These are phyloP conservation scores for Wickerhamomyces hampshirensis DNA, from an alignment of 805 yeast species.

Conservation along the genomic window DNA sequence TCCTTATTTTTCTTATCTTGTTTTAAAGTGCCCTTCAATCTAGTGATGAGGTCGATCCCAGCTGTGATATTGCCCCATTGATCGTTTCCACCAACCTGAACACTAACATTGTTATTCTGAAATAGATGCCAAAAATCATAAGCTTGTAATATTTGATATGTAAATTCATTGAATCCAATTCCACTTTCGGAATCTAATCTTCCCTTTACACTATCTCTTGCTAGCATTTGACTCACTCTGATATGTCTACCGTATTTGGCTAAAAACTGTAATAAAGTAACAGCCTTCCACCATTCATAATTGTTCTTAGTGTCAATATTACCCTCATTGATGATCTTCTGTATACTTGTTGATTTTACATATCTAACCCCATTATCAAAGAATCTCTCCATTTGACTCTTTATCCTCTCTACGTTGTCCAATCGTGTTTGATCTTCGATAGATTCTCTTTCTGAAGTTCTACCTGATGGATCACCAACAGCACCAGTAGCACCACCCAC, in stretches of 20 bases:
- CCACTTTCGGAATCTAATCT: conserved; percentile 69
- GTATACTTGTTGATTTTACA: conserved; percentile 35
- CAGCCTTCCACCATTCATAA: conserved; percentile 78
- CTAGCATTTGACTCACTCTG: conserved; percentile 81
- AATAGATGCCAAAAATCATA: conserved; percentile 85
- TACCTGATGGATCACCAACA: conserved; percentile 96
- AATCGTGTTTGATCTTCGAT: conserved; percentile 50
- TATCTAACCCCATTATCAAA: conserved; percentile 58
- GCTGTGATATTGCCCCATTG: conserved; percentile 99
- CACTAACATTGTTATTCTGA: conserved; percentile 48
- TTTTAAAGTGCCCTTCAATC: conserved; percentile 36
- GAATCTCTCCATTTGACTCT: conserved; percentile 56
- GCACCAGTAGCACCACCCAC: conserved; percentile 96
- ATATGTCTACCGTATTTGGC: conserved; percentile 72
- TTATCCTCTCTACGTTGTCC: conserved; percentile 55
- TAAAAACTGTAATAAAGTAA: conserved; percentile 73
- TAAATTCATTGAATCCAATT: conserved; percentile 88
- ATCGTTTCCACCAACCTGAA: conserved; percentile 95
- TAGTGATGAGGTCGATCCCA: conserved; percentile 79
- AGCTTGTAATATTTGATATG: conserved; percentile 91
- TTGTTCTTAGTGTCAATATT: conserved; percentile 52
- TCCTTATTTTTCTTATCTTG: conserved; percentile 20
- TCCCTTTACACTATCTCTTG: conserved; percentile 79
- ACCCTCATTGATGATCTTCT: conserved; percentile 36
- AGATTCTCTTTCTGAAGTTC: conserved; percentile 65